Percentiles rank a stretch among this genome's conserved stretches.
Evolutionary conservation across 768 basidiomycete genomes (phyloP).

Genomic region (Mycena latifolia): DNA sequence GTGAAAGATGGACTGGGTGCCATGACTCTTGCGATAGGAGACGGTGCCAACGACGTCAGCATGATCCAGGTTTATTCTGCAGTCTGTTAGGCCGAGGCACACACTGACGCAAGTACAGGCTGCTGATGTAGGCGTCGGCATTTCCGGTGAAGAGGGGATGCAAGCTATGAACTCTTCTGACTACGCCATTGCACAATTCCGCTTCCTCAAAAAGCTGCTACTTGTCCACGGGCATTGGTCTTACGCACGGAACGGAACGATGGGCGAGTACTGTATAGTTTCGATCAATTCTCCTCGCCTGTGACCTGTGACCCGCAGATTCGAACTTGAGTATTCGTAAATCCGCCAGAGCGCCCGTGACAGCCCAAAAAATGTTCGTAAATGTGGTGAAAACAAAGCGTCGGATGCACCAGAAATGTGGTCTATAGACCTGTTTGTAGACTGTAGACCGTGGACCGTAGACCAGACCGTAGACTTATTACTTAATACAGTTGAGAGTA

Average conservation of each 20-base stretch:
- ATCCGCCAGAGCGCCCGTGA: no score
- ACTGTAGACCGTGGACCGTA: no score
- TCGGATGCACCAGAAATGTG: no score
- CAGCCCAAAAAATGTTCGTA: no score
- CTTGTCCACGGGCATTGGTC: conserved; percentile 99
- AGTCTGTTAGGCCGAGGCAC: not conserved
- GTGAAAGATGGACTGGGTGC: conserved; percentile 93
- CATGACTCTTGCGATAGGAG: conserved; percentile 98
- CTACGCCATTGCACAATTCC: conserved; percentile 98
- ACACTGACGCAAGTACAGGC: conserved; percentile 57
- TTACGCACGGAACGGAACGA: conserved; percentile 94
- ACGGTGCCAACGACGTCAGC: conserved; percentile 99
- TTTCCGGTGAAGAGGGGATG: conserved; percentile 96
- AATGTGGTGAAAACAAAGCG: no score
- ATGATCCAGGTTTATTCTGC: conserved; percentile 86
- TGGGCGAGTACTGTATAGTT: no score
- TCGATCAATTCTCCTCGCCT: no score
- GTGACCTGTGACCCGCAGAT: no score
- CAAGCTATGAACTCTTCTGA: conserved; percentile 99
- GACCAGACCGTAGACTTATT: no score
- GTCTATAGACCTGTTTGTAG: no score
- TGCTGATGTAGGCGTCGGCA: conserved; percentile 97
- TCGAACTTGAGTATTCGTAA: no score
- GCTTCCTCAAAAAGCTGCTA: conserved; percentile 90
- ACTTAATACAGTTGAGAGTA: no score